Evolutionary conservation across 768 basidiomycete species (phyloP), one percentile per base, ranked within the genome.

Genomic region (Pholiota microspora): DNA sequence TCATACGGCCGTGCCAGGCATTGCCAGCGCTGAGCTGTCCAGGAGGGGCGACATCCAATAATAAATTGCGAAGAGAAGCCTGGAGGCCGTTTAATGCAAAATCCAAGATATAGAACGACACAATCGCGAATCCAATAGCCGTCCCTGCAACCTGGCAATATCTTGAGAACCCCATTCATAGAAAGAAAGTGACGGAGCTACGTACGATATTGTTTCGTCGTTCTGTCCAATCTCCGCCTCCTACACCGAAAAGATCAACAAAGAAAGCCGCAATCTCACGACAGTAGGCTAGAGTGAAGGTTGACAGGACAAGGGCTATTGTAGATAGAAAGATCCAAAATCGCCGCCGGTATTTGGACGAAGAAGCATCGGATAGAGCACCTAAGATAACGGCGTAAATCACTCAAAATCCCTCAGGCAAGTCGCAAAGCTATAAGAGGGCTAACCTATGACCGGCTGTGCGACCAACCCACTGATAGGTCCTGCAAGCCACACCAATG

Each of bases 1-100:
- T 88, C 90, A 98, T 97, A 57, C 93, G 79, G 44, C 95, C 90
- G 58, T 98, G 94, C 94, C 96, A 99, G 29, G 97, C 97, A 72
- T 98, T 99, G 3, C 89, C 94, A n/a, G 85, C 80, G 53, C 88
- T 94, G 10, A 98, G 82, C 68, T 98, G 96, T 57, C 86, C 82
- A 12, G 91, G 82, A 5, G 97, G 95, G 0, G 92, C 84, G 48
- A 96, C 74, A 67, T 99, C 97, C 55, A 99, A 79, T 10, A 98
- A 78, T n/a, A 99, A 83, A 69, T 97, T 97, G 47, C 94, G 78
- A 29, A 98, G 75, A 9, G 94, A 96, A 2, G 92, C 92, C 78
- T 96, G 93, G 44, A 96, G 71, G 3, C 92, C 97, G 69, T 99
- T 99, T 54, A 99, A 79, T n/a, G 94, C 92, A 66, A 99, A 99